phyloP scores from a whole-genome alignment of 305 asterid genomes.

The Euphrasia arctica region DNA sequence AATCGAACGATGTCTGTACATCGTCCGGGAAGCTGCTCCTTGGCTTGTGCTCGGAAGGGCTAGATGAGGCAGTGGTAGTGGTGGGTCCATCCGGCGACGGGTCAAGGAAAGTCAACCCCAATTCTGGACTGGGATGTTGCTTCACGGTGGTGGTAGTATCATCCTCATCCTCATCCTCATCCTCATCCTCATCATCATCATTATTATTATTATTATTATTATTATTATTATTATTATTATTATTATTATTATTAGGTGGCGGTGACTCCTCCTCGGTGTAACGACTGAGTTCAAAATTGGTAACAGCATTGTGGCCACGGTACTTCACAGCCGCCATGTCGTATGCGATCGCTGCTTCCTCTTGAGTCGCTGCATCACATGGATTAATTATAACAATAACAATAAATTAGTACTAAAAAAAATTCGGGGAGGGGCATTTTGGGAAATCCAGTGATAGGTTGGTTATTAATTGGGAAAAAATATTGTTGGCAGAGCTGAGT shows the following conservation, averaged over 20 bases:
- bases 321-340: constrained; percentile 95
- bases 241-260: no score
- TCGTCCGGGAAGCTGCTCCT: constrained; percentile 76
- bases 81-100: constrained; percentile 28
- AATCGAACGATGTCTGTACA: constrained; percentile 81
- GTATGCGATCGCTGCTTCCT: constrained; percentile 92
- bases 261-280: constrained; percentile 33
- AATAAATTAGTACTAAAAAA: neutral
- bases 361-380: constrained; percentile 67
- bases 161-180: no score
- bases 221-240: no score
- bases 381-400: neutral
- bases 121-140: constrained; percentile 29
- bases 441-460: constrained; percentile 5
- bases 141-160: neutral
- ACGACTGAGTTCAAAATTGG: constrained; percentile 88
- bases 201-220: no score
- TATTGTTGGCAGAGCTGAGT: no score
- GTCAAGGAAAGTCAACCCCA: constrained; percentile 29
- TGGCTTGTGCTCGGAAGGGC: constrained; percentile 38
- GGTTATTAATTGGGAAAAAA: no score
- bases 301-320: constrained; percentile 86
- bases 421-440: constrained; percentile 23
- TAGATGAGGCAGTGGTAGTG: constrained; percentile 30
- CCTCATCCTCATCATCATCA: no score